These are phyloP conservation scores for Starmerella potacharoeniae DNA, from an alignment of 805 yeast species.

Conservation along the genomic window DNA sequence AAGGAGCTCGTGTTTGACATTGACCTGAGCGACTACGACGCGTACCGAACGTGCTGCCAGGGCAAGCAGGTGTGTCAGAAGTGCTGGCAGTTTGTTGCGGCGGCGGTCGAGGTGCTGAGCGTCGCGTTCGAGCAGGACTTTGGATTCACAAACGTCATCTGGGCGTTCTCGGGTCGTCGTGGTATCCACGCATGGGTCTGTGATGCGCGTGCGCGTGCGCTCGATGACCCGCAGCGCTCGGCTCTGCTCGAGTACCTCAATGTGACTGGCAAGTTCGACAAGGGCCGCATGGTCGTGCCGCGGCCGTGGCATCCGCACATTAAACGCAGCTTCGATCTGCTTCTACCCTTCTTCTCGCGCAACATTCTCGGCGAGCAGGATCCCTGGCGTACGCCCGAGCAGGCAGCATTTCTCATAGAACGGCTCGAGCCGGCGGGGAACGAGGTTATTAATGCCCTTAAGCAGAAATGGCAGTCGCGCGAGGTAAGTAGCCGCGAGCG, in stretches of 20 bases:
- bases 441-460: conserved; percentile 35
- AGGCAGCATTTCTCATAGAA: conserved; percentile 44
- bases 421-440: conserved; percentile 34
- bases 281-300: conserved; percentile 36
- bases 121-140: conserved; percentile 70
- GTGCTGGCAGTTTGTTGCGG: conserved; percentile 87
- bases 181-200: conserved; percentile 99
- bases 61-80: conserved; percentile 74
- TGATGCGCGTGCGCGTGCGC: conserved; percentile 63
- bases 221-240: conserved; percentile 64
- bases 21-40: conserved; percentile 95
- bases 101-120: conserved; percentile 70
- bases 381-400: conserved; percentile 37
- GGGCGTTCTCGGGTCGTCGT: conserved; percentile 98
- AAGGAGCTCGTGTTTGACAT: conserved; percentile 94
- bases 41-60: conserved; percentile 82
- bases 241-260: conserved; percentile 78
- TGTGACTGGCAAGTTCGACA: conserved; percentile 43
- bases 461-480: conserved; percentile 45
- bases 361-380: conserved; percentile 71
- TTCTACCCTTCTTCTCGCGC: conserved; percentile 52
- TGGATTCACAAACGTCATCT: conserved; percentile 72
- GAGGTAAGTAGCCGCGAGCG: conserved; percentile 44
- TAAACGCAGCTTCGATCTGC: conserved; percentile 57
- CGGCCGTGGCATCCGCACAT: conserved; percentile 84